Evolutionary conservation across 192 early-diverging fungal genomes (phyloP), one percentile per base, ranked within the genome.

Genomic region (Backusella circina): DNA sequence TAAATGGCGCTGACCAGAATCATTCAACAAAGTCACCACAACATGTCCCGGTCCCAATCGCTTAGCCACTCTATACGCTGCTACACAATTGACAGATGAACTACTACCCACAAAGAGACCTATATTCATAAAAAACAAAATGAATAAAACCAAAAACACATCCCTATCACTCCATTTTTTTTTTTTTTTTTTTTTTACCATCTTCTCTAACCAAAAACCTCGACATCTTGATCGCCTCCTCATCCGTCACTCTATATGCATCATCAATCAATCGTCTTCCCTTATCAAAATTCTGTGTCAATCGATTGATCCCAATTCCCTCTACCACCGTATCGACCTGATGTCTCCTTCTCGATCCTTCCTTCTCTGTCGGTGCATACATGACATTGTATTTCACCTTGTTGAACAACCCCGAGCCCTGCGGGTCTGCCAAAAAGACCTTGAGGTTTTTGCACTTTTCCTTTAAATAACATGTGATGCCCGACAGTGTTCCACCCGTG

Each of bases 281-380:
- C n/a, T 77, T 73, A 69, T 85, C 80, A 83, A 98, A 96, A 77
- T 99, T 99, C 9, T 86, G 81, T 5, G 98, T 99, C 73, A 97
- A 72, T 13, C 98, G 89, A 83, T 98, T 99, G 73, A 98, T 91
- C 0, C 98, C 98, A 8, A 99, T 89, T 5, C 98, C 98, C 83
- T 99, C 98, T 0, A 99, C 95, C 30, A 99, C 88, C 33, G 98
- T 93, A 77, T 99, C 98, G n/a, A 98, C 94, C 78, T 99, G 98
- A 82, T 99, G 96, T 8, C 98, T 91, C 61, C 87, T 86, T 30
- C 98, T 82, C 7, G 88, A 93, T 9, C 98, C 98, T 77, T 99
- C 98, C 38, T 90, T 87, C 77, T 99, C 97, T 1, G 86, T 90
- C 1, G 88, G 86, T 5, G 95, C 85, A 84, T 95, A 99, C 94